These are phyloP conservation scores for Xylaria nigripes DNA, from an alignment of 495 filamentous ascomycete species.

Conservation along the genomic window DNA sequence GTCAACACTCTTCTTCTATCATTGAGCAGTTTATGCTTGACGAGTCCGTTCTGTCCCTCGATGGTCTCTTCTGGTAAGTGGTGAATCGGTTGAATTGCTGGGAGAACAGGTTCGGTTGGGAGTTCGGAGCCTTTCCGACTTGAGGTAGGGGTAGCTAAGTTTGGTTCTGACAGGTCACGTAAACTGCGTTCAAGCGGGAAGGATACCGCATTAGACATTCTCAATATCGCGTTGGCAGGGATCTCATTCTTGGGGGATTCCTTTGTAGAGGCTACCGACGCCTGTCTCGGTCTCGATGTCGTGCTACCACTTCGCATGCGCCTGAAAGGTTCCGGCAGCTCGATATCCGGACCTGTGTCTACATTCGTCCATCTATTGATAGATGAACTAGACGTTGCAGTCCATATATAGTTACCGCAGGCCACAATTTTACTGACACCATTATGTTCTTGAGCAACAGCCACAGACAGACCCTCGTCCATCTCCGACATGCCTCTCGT, in stretches of 20 bases:
- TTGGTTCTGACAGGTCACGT: conserved; percentile 32
- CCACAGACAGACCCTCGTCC: conserved; percentile 83
- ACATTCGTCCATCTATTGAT: conserved; percentile 92
- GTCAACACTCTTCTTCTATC: conserved; percentile 84
- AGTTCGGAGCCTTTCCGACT: conserved; percentile 54
- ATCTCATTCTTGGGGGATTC: conserved; percentile 53
- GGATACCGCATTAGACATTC: conserved; percentile 73
- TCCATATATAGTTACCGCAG: conserved; percentile 80
- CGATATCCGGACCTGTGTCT: conserved; percentile 54
- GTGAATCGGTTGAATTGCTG: conserved; percentile 56
- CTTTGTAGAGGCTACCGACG: conserved; percentile 24
- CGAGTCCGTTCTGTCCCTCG: conserved; percentile 88
- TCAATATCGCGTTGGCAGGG: conserved; percentile 63
- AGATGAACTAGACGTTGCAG: conserved; percentile 84
- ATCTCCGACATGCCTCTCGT: conserved; percentile 57
- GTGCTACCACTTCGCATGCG: conserved; percentile 47
- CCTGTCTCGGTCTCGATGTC: conserved; percentile 31
- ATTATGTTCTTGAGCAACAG: conserved; percentile 83
- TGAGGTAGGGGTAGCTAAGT: conserved; percentile 36
- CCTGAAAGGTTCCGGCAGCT: conserved; percentile 46
- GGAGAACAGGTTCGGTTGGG: conserved; percentile 50
- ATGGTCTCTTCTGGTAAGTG: conserved; percentile 77
- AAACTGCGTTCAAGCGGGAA: conserved; percentile 45
- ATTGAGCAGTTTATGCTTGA: conserved; percentile 88
- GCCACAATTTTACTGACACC: conserved; percentile 79